Conservation (phyloP, 345 rosid genomes). For the Eucalyptus cloeziana region DNA sequence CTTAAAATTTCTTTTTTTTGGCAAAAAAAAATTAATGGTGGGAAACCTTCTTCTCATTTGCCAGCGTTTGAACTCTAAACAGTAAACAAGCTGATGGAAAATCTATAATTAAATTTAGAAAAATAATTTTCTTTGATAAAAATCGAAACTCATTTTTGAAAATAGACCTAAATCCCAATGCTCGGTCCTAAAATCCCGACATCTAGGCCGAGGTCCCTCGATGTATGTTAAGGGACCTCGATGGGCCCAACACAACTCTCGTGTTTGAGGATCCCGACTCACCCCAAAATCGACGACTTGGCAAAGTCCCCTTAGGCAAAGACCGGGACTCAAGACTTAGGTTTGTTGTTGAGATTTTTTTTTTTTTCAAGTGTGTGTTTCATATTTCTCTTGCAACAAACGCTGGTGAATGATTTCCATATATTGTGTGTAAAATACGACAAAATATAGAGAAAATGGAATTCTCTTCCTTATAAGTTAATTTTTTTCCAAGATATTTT, state of each 20-base stretch:
- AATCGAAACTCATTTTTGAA: neutral
- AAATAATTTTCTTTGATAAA: no score
- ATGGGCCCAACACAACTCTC: neutral
- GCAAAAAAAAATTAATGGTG: neutral
- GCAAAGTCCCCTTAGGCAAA: neutral
- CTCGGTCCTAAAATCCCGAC: fast-evolving
- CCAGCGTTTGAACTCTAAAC: fast-evolving
- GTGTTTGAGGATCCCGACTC: no score
- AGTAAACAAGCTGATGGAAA: fast-evolving
- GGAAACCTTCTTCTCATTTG: no score
- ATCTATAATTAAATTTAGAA: no score
- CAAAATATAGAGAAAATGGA: neutral
- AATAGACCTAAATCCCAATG: neutral
- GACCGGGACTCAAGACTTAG: neutral
- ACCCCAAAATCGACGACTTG: fast-evolving
- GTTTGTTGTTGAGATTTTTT: neutral
- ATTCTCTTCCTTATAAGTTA: neutral
- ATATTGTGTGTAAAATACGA: neutral
- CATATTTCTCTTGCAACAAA: neutral
- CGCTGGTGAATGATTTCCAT: neutral
- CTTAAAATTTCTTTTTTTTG: neutral
- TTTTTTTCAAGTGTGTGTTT: neutral
- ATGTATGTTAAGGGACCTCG: no score
- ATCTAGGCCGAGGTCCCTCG: no score
- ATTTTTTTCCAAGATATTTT: no score